Conservation (phyloP, 1,284 basidiomycete genomes). For the Pseudozyma pruni region DNA sequence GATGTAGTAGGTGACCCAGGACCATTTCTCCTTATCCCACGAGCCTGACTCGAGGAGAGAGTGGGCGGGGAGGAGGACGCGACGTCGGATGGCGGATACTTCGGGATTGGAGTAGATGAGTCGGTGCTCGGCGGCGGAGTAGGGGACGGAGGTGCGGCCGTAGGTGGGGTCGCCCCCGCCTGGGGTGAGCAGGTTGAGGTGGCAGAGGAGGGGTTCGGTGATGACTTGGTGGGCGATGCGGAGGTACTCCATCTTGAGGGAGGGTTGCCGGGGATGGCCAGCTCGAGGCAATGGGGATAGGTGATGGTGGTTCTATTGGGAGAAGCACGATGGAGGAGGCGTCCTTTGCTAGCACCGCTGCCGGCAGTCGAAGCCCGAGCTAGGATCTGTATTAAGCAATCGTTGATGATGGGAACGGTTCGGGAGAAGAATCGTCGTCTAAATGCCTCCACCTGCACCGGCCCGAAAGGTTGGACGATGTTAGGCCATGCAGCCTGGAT, state of each 20-base stretch:
- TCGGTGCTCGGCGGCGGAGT: slow-evolving; percentile 46
- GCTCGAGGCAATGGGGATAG: no score
- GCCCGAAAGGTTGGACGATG: background rate
- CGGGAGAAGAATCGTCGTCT: no score
- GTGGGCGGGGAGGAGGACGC: slow-evolving; percentile 44
- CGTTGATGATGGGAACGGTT: no score
- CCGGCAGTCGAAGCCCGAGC: no score
- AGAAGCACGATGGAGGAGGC: no score
- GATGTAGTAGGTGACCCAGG: slow-evolving; percentile 59
- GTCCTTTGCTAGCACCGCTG: no score
- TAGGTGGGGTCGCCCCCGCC: slow-evolving; percentile 63
- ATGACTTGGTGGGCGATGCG: slow-evolving; percentile 51
- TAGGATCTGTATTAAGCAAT: no score
- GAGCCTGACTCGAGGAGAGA: slow-evolving; percentile 43
- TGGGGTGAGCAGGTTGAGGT: slow-evolving; percentile 47
- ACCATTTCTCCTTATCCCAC: slow-evolving; percentile 40
- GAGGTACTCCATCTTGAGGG: slow-evolving; percentile 36
- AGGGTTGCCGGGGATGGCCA: no score
- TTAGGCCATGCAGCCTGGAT: background rate
- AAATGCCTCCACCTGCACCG: slow-evolving; percentile 8
- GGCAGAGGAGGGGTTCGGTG: slow-evolving; percentile 60
- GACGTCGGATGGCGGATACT: slow-evolving; percentile 52
- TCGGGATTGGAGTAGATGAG: slow-evolving; percentile 63
- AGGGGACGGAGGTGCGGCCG: slow-evolving; percentile 55
- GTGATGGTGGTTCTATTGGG: no score